Base-by-base conservation (phyloP, 2,329 filamentous ascomycete genomes). In the Sphaerulina vaccinii region DNA sequence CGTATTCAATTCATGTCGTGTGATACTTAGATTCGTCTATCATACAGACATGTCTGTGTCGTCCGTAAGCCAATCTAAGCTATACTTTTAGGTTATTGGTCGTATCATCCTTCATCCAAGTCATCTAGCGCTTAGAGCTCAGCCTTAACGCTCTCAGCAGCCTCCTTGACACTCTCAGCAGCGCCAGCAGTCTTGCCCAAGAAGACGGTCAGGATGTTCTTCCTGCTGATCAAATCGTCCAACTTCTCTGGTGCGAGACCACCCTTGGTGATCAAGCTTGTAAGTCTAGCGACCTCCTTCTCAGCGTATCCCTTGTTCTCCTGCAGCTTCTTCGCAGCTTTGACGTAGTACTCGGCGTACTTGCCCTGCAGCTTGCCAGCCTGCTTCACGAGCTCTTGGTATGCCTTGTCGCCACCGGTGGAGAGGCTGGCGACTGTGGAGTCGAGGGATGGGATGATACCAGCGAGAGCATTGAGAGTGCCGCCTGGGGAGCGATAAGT, bases 171-270 rank as follows among this genome's bases (percentile, higher is more conserved):
- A 18, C 45, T 49, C 24, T 49, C 45, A 7, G 45, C 45, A 8
- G 35, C 36, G 15, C 39, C 24, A 7, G 36, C 45, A 32, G 37
- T 40, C 48, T 50, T 50, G 40, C 48, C 73, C 66, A 77, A 75
- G 70, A 96, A 97, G 71, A 82, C 86, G 69, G 81, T 82, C 54
- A 97, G 78, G 61, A 97, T 88, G 76, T 97, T 97, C 72, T 84
- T 87, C 76, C 95, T 88, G 73, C 79, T 84, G 54, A 85, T 84
- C 60, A 97, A 74, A 73, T 97, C 91, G 68, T 97, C 92, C 37
- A 90, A 71, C 85, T 97, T 97, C 72, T 87, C 79, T 21, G 84
- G 84, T 4, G 88, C 87, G 43, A 96, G 79, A 55, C 88, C 89
- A 57, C 91, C 90, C 83, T 95, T 96, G 73, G 82, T 80, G 57